Base-by-base conservation (phyloP, 257 asterid genomes). In the Cinchona pubescens region DNA sequence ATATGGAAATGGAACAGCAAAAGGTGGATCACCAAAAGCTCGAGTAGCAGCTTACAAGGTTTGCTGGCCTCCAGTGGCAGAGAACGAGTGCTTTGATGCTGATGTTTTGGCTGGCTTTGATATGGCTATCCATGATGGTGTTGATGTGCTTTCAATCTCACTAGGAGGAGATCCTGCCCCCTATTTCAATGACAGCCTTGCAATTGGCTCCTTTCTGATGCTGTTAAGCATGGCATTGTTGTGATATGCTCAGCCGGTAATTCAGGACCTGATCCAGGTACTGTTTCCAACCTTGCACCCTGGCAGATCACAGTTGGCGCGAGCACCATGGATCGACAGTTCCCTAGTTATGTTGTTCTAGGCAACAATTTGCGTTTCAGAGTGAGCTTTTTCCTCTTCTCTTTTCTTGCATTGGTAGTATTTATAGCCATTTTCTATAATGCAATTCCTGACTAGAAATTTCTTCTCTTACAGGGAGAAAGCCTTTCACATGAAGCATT, bases 301-400 rank as follows among this genome's bases (percentile, higher is more conserved):
- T 94, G 98, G 98, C 88, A 82, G 82, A 80, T 94, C 45, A 94
- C 98, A 0, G 98, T 94, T 0, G 97, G 89, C 16, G 98, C 98
- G 11, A 92, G 97, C 82, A 90, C 97, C 53, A 80, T 89, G 69
- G 97, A 94, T 78, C 86, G 97, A 2, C 87, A 82, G 55, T 94
- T 94, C 63, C 85, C 91, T 19, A 87, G 93, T 78, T 82, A 86
- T 58, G 90, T 90, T 0, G 19, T 84, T 55, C 80, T 94, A 9
- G 89, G 92, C 37, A 90, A 90, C 89, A 84, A 81, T 32, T 78
- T 63, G 85, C 80, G 62, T 35, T 83, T 84, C 72, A 74, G n/a
- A 74, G 98, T 93, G 23, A 71, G 85, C 71, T 10, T 61, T 58
- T 63, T n/a, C 59, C 34, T 23, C 23, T 70, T 19, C 6, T 46